A percentile compares a stretch with the other conserved stretches of the same genome.
phyloP scores from a whole-genome alignment of 495 filamentous ascomycete genomes.

The Aspergillus mulundensis region DNA sequence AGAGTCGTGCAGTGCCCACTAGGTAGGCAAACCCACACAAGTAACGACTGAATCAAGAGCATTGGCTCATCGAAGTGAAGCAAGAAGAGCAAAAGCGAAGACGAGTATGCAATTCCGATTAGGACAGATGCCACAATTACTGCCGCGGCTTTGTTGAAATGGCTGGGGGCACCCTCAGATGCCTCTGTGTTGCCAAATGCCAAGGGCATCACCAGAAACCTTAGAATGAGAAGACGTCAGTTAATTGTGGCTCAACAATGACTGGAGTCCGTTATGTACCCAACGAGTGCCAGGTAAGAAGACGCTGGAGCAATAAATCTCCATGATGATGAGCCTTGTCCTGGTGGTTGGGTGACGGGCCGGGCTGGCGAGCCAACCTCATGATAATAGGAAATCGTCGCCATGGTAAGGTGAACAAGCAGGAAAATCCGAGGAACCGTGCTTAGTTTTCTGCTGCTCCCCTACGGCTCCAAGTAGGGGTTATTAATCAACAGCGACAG shows the following conservation, averaged over 20 bases:
- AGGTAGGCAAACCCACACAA: constrained; percentile 18
- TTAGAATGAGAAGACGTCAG: constrained; percentile 8
- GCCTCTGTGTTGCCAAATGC: constrained; percentile 21
- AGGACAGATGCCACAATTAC: constrained; percentile 22
- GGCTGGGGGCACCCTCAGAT: neutral
- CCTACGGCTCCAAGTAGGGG: neutral
- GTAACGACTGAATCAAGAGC: constrained; percentile 29
- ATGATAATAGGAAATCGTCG: constrained; percentile 7
- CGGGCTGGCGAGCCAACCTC: constrained; percentile 5
- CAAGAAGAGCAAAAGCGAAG: constrained; percentile 24
- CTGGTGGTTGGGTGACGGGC: neutral
- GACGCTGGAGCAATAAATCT: constrained; percentile 8
- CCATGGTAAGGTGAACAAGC: neutral
- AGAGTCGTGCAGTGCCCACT: neutral
- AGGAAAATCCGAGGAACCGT: neutral
- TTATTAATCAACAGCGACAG: neutral
- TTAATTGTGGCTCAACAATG: neutral
- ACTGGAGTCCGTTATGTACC: constrained; percentile 14
- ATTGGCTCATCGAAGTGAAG: constrained; percentile 17
- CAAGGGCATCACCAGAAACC: constrained; percentile 29
- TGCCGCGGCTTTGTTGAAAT: constrained; percentile 16
- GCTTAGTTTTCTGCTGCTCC: neutral
- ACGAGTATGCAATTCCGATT: constrained; percentile 23
- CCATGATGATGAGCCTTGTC: neutral
- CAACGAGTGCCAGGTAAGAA: constrained; percentile 23